Conservation (phyloP, 352 stramenopile species). For the Globisporangium uncinulatum region DNA sequence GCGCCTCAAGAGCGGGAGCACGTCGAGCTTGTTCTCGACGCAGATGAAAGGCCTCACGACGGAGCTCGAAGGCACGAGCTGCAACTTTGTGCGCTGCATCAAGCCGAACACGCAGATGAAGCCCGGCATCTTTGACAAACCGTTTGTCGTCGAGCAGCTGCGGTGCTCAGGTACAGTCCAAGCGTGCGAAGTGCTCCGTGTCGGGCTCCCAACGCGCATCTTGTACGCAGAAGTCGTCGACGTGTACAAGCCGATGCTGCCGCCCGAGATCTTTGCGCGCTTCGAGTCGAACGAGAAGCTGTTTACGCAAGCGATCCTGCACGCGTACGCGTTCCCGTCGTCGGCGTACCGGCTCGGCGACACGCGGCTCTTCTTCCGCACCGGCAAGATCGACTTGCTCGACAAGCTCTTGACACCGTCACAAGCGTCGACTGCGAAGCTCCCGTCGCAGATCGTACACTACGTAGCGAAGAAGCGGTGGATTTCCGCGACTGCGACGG, state of each 20-base stretch:
- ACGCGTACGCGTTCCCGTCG: constrained; percentile 68
- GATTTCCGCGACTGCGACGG: constrained; percentile 58
- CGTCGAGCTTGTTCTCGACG: constrained; percentile 68
- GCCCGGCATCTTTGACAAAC: constrained; percentile 67
- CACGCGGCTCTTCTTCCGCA: constrained; percentile 80
- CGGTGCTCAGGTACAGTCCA: constrained; percentile 69
- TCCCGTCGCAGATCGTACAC: constrained; percentile 35
- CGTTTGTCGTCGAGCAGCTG: constrained; percentile 72
- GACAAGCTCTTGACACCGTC: constrained; percentile 69
- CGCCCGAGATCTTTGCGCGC: constrained; percentile 49
- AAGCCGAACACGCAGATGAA: constrained; percentile 96
- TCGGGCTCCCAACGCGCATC: constrained; percentile 80
- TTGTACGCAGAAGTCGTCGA: constrained; percentile 83
- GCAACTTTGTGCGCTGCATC: constrained; percentile 94
- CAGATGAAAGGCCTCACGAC: constrained; percentile 85
- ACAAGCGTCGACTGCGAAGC: constrained; percentile 19
- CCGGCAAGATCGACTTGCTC: constrained; percentile 80
- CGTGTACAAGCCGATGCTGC: constrained; percentile 69
- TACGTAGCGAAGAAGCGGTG: constrained; percentile 80
- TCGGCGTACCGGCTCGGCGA: constrained; percentile 75
- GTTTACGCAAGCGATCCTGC: constrained; percentile 82
- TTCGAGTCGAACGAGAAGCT: constrained; percentile 85
- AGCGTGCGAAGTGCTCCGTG: constrained; percentile 76
- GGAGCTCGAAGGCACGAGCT: constrained; percentile 80
- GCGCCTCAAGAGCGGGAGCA: constrained; percentile 57